Evolutionary conservation across 2,329 filamentous ascomycete species (phyloP), one percentile per base, ranked within the genome.

Genomic region (Shiraia sp.): DNA sequence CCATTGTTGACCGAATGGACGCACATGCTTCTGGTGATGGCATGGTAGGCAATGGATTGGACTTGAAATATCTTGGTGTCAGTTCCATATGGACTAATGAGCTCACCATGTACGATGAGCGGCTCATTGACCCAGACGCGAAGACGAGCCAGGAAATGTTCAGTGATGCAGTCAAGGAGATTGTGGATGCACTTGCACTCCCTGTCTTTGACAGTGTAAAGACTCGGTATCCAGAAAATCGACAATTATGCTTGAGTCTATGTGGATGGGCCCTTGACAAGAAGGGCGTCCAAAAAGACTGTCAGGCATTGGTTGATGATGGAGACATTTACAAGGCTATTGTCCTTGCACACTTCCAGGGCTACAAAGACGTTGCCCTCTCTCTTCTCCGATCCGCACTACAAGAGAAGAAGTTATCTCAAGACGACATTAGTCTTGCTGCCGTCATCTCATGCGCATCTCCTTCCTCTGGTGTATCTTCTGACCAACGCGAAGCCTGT

Each of bases 51-150:
- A 76, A 80, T 10, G 79, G 78, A 2, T 72, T 90, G 3, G 88
- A 93, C 55, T 71, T 92, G 14, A 86, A 85, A 57, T 93, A 87
- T 57, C 74, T 92, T 44, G 89, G 89, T 2, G 82, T 91, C 6
- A 75, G 81, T 39, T 80, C 80, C 2, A 80, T 93, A 40, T 92
- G 88, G 87, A 80, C 73, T 2, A 85, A 87, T 47, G 75, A 83
- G 36, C 75, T 90, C 7, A 86, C 85, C 78, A 71, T 62, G 74
- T 66, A 65, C 42, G 62, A 66, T 53, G 40, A 55, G 22, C 44
- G 69, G 9, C 55, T 69, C n/a, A 59, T 70, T 15, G 64, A 67
- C 7, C 59, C 62, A 5, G 64, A 68, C 25, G 42, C 45, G n/a
- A 61, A 66, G 41, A 58, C 45, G 17, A 56, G 79, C 14, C 86